Evolutionary conservation across 192 early-diverging fungal species (phyloP).

Genomic region (Umbelopsis vinacea): DNA sequence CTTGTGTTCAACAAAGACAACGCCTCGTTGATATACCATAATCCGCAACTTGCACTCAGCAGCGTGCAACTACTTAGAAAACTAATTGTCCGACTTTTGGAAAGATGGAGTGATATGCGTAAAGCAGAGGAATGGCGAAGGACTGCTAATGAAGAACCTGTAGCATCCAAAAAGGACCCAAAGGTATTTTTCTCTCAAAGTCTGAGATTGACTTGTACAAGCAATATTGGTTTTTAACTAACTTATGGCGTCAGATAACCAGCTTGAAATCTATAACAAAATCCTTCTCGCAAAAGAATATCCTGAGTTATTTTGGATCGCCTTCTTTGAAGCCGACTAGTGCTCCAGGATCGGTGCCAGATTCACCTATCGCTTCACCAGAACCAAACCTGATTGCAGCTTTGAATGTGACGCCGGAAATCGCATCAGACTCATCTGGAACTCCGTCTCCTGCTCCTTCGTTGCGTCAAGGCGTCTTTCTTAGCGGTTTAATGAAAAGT

Average conservation of each 20-base stretch:
- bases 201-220: not conserved
- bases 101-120: constrained; percentile 21
- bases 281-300: constrained; percentile 34
- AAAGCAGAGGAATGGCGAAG: constrained; percentile 21
- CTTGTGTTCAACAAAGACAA: constrained; percentile 34
- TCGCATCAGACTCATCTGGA: not conserved
- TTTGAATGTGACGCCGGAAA: not conserved
- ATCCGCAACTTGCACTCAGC: constrained; percentile 20
- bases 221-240: not conserved
- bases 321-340: constrained; percentile 19
- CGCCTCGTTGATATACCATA: constrained; percentile 32
- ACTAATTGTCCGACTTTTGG: constrained; percentile 28
- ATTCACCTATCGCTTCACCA: not conserved
- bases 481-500: constrained; percentile 35
- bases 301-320: constrained; percentile 29
- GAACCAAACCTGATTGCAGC: not conserved
- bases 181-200: not conserved
- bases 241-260: not conserved
- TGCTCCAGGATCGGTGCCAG: not conserved
- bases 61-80: constrained; percentile 37
- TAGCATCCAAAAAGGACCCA: constrained; percentile 21
- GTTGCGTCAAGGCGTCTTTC: constrained; percentile 30
- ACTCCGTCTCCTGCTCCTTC: constrained; percentile 13
- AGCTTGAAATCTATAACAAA: constrained; percentile 27
- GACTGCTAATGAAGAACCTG: not conserved